Conservation (phyloP, 768 basidiomycete species). For the Leccinum subgranulosum region DNA sequence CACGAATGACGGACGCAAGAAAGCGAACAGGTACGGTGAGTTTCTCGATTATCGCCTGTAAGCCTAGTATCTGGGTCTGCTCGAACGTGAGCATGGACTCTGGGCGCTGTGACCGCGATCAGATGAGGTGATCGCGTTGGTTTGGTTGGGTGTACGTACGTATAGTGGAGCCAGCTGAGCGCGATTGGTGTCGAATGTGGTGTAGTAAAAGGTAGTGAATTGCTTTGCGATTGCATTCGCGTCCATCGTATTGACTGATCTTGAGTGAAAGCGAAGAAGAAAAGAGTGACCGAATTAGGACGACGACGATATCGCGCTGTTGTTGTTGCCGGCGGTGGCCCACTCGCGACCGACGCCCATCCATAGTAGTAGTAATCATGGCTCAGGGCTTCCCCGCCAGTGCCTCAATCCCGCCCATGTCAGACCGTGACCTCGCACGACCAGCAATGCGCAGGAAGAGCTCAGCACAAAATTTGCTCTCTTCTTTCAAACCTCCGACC, state of each 20-base stretch:
- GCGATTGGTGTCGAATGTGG: slow-evolving; percentile 68
- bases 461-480: slow-evolving; percentile 79
- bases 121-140: slow-evolving; percentile 26
- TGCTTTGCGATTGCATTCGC: slow-evolving; percentile 71
- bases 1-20: neutral
- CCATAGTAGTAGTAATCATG: slow-evolving; percentile 2
- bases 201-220: slow-evolving; percentile 83
- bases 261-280: slow-evolving; percentile 7
- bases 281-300: slow-evolving; percentile 18
- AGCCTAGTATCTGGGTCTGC: slow-evolving; percentile 54
- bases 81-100: slow-evolving; percentile 88
- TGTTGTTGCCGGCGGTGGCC: neutral
- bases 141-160: slow-evolving; percentile 46
- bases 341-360: slow-evolving; percentile 3
- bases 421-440: slow-evolving; percentile 30
- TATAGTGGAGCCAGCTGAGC: slow-evolving; percentile 60
- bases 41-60: slow-evolving; percentile 60
- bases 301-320: neutral
- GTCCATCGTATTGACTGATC: slow-evolving; percentile 58
- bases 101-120: slow-evolving; percentile 51
- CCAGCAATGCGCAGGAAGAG: slow-evolving; percentile 81
- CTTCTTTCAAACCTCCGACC: slow-evolving; percentile 55
- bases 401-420: slow-evolving; percentile 28
- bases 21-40: slow-evolving; percentile 48
- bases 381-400: slow-evolving; percentile 17